Conservation (phyloP, 2,329 filamentous ascomycete species). For the Dactylellina haptotyla region DNA sequence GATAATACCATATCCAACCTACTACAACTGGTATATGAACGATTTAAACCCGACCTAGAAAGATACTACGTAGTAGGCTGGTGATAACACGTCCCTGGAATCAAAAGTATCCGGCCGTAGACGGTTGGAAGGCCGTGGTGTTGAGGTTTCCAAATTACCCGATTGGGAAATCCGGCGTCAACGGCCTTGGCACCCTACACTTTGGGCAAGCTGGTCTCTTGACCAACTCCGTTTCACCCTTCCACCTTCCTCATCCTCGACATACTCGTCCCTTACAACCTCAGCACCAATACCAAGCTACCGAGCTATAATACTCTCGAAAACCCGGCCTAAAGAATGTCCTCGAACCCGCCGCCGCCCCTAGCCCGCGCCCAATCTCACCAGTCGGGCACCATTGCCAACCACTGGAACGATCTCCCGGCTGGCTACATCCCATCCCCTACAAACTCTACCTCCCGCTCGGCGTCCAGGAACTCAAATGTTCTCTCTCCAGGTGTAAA, state of each 20-base stretch:
- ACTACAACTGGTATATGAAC: no score
- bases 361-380: slow-evolving; percentile 55
- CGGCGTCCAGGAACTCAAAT: slow-evolving; percentile 50
- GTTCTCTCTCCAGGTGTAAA: neutral
- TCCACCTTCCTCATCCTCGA: neutral
- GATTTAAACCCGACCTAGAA: no score
- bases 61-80: no score
- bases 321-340: neutral
- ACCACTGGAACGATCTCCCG: slow-evolving; percentile 59
- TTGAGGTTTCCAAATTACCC: slow-evolving; percentile 31
- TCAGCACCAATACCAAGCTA: neutral
- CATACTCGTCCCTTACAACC: neutral
- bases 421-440: slow-evolving; percentile 54
- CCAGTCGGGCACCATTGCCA: slow-evolving; percentile 57
- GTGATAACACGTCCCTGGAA: no score
- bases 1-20: no score
- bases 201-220: slow-evolving; percentile 28
- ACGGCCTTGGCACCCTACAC: slow-evolving; percentile 21
- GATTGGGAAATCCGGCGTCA: slow-evolving; percentile 13
- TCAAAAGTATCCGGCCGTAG: slow-evolving; percentile 7
- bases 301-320: neutral
- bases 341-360: neutral
- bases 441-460: slow-evolving; percentile 46
- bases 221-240: neutral
- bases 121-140: slow-evolving; percentile 13